Evolutionary conservation across 805 yeast species (phyloP).

Genomic region (Pichia insulana): DNA sequence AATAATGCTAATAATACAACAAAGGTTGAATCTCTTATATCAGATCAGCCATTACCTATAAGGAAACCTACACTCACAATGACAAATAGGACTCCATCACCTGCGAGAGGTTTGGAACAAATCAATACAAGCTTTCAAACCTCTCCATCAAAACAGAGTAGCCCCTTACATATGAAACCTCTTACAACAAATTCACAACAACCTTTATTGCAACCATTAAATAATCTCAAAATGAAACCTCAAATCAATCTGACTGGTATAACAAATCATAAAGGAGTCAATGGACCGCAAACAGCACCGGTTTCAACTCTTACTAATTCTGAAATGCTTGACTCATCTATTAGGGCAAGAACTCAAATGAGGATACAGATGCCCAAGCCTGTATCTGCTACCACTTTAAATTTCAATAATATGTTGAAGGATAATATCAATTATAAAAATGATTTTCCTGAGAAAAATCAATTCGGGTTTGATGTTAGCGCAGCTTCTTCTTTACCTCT

Average conservation of each 20-base stretch:
- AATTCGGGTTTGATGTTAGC: constrained; percentile 46
- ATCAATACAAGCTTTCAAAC: constrained; percentile 9
- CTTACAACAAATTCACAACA: constrained; percentile 30
- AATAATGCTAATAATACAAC: neutral
- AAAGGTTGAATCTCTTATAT: constrained; percentile 5
- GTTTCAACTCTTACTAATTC: constrained; percentile 12
- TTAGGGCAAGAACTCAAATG: constrained; percentile 43
- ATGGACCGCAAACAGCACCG: constrained; percentile 27
- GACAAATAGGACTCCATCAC: constrained; percentile 39
- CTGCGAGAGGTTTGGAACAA: constrained; percentile 28
- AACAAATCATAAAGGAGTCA: constrained; percentile 3
- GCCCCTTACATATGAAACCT: constrained; percentile 42
- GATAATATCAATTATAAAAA: neutral
- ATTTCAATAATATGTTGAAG: constrained; percentile 9
- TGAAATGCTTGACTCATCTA: constrained; percentile 20
- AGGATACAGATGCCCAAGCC: constrained; percentile 75
- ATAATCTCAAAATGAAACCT: constrained; percentile 16
- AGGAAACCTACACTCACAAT: constrained; percentile 30
- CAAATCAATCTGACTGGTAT: neutral
- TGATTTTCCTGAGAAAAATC: constrained; percentile 19
- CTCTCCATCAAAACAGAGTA: constrained; percentile 26
- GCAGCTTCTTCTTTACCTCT: constrained; percentile 55
- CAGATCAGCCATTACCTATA: constrained; percentile 15
- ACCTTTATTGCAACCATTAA: constrained; percentile 49
- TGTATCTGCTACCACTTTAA: constrained; percentile 20